Evolutionary conservation across 2,329 filamentous ascomycete species (phyloP).

Genomic region (Trichoderma aggressivum): DNA sequence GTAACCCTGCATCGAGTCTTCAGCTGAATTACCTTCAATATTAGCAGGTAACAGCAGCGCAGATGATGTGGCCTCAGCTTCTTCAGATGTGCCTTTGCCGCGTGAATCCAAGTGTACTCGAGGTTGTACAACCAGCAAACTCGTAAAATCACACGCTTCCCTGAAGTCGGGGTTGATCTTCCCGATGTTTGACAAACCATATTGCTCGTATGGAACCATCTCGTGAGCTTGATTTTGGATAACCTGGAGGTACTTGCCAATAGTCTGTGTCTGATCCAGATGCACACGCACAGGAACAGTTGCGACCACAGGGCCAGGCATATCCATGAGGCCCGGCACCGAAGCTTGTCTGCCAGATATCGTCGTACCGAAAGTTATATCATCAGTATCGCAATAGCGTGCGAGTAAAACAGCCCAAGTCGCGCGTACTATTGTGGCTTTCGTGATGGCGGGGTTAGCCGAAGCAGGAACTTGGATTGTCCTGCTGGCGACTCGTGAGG

Average conservation of each 20-base stretch:
- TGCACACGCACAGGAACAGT: slow-evolving; percentile 22
- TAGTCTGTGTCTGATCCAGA: slow-evolving; percentile 16
- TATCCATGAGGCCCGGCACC: slow-evolving; percentile 18
- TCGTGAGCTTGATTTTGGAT: slow-evolving; percentile 22
- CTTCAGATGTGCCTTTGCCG: neutral
- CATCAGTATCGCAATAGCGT: slow-evolving; percentile 18
- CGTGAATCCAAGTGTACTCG: neutral
- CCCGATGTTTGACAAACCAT: slow-evolving; percentile 20
- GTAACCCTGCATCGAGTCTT: slow-evolving; percentile 11
- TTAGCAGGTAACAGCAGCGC: neutral
- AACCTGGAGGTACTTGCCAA: neutral
- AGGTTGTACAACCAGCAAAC: slow-evolving; percentile 10
- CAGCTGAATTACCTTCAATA: neutral
- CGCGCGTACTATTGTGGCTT: slow-evolving; percentile 21
- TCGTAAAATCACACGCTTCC: slow-evolving; percentile 8
- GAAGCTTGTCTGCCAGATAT: slow-evolving; percentile 23
- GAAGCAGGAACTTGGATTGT: neutral
- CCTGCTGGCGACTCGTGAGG: neutral
- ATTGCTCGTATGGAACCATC: slow-evolving; percentile 26
- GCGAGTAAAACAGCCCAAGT: slow-evolving; percentile 27
- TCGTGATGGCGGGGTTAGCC: neutral
- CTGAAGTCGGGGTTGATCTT: slow-evolving; percentile 1
- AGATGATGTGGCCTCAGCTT: neutral
- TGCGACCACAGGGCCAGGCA: slow-evolving; percentile 20
- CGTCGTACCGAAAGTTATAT: slow-evolving; percentile 25